Percentiles rank a stretch among this genome's conserved stretches.
Conservation (phyloP, 768 basidiomycete species). For the Chalciporus pseudorubinellus region DNA sequence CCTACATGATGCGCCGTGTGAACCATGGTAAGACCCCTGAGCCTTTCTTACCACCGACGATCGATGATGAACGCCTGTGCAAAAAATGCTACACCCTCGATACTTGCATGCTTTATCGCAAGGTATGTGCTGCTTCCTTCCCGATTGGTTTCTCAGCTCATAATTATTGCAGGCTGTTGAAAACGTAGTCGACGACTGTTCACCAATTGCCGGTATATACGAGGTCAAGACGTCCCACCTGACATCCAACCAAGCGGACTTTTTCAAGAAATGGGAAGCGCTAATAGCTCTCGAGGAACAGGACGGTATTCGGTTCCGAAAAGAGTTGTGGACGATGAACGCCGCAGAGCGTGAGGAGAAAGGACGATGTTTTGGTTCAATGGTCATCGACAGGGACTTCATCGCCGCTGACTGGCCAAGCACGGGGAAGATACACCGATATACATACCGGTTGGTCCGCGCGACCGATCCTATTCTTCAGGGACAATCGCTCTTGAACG, state of each 20-base stretch:
- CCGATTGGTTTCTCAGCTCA: background rate
- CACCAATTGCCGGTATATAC: constrained; percentile 67
- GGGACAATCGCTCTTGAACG: constrained; percentile 54
- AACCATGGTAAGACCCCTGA: constrained; percentile 32
- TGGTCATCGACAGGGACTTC: constrained; percentile 61
- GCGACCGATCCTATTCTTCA: constrained; percentile 15
- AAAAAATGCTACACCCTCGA: constrained; percentile 80
- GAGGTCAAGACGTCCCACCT: constrained; percentile 80
- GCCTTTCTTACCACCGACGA: constrained; percentile 80
- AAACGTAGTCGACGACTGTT: constrained; percentile 48
- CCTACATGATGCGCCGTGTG: constrained; percentile 61
- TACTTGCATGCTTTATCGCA: constrained; percentile 92
- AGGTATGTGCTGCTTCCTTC: constrained; percentile 41
- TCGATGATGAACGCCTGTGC: constrained; percentile 79
- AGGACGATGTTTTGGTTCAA: constrained; percentile 81
- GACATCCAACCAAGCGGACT: constrained; percentile 58
- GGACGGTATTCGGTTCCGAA: constrained; percentile 78
- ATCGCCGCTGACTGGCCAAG: constrained; percentile 16
- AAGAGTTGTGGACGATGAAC: constrained; percentile 91
- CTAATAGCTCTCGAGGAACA: constrained; percentile 85
- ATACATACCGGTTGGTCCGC: constrained; percentile 71
- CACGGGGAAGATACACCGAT: constrained; percentile 67
- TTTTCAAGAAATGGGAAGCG: constrained; percentile 90
- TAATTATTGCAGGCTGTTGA: constrained; percentile 60
- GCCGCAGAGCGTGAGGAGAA: constrained; percentile 74